A percentile compares a stretch with the other conserved stretches of the same genome.
phyloP scores from a whole-genome alignment of 2,329 filamentous ascomycete species.

The Colletotrichum tamarilloi region DNA sequence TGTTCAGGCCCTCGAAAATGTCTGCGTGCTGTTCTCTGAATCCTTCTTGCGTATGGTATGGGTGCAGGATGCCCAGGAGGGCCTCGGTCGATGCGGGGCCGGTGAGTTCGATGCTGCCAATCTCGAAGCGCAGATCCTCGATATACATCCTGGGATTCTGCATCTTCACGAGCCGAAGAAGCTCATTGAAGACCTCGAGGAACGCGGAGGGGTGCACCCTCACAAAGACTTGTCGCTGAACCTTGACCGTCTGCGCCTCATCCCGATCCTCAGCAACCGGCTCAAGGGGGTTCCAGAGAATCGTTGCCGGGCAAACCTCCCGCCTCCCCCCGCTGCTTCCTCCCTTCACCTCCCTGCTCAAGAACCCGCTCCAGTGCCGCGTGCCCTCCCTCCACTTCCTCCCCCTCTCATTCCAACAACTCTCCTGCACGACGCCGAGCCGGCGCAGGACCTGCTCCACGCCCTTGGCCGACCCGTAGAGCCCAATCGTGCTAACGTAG shows the following conservation, averaged over 20 bases:
- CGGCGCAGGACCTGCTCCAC: slow-evolving; percentile 74
- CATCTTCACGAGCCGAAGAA: slow-evolving; percentile 67
- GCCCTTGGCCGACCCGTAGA: slow-evolving; percentile 75
- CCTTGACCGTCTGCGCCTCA: slow-evolving; percentile 38
- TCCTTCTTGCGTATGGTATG: slow-evolving; percentile 51
- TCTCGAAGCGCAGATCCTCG: slow-evolving; percentile 77
- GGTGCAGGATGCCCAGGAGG: slow-evolving; percentile 74
- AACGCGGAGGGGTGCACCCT: slow-evolving; percentile 87
- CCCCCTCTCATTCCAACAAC: slow-evolving; percentile 72
- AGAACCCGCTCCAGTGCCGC: slow-evolving; percentile 59
- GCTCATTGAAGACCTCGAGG: slow-evolving; percentile 72
- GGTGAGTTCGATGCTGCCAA: slow-evolving; percentile 68
- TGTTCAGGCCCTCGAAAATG: slow-evolving; percentile 63
- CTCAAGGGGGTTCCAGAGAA: slow-evolving; percentile 79
- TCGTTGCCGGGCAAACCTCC: slow-evolving; percentile 77
- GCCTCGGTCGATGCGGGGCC: slow-evolving; percentile 83
- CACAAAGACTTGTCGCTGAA: slow-evolving; percentile 67
- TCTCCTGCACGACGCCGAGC: slow-evolving; percentile 70
- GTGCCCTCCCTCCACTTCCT: slow-evolving; percentile 75
- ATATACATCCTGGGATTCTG: slow-evolving; percentile 71
- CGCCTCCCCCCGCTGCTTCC: slow-evolving; percentile 59
- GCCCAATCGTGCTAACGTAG: slow-evolving; percentile 87
- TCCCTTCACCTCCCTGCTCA: slow-evolving; percentile 66
- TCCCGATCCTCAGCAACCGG: slow-evolving; percentile 39
- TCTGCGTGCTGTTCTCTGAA: slow-evolving; percentile 54